Percentiles rank a stretch among this genome's conserved stretches.
Conservation (phyloP, 768 basidiomycete species). For the Lactarius deliciosus region DNA sequence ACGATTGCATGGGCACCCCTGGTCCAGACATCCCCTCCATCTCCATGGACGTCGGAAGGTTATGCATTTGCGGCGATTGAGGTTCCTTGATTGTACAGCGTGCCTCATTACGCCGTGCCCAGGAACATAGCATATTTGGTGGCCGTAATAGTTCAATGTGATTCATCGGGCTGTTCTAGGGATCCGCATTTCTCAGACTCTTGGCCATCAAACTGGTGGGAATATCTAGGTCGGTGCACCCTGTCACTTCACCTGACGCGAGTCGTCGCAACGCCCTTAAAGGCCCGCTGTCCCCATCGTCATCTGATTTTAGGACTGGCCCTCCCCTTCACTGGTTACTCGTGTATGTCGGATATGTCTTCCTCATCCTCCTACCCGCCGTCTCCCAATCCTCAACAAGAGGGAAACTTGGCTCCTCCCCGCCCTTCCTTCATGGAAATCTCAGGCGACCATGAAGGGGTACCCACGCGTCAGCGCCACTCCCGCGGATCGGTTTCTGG, state of each 20-base stretch:
- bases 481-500: conserved; percentile 17
- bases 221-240: not conserved
- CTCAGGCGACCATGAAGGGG: conserved; percentile 13
- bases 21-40: conserved; percentile 12
- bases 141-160: conserved; percentile 14
- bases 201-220: conserved; percentile 11
- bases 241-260: not conserved
- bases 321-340: conserved; percentile 1
- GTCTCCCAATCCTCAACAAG: not conserved
- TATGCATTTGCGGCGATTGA: conserved; percentile 23
- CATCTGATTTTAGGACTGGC: not conserved
- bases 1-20: conserved; percentile 1
- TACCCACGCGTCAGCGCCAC: not conserved
- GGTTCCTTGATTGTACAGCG: not conserved
- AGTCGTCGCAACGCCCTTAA: conserved; percentile 14
- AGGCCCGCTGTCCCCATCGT: conserved; percentile 8
- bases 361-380: not conserved
- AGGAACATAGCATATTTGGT: conserved; percentile 11
- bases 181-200: conserved; percentile 3
- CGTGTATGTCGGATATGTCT: conserved; percentile 8
- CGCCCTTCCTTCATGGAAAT: conserved; percentile 24
- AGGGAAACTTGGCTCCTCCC: conserved; percentile 18
- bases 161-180: conserved; percentile 12
- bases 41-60: conserved; percentile 26
- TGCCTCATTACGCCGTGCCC: conserved; percentile 15